Evolutionary conservation across 2,329 filamentous ascomycete species (phyloP).

Genomic region (Epichloe sp.): DNA sequence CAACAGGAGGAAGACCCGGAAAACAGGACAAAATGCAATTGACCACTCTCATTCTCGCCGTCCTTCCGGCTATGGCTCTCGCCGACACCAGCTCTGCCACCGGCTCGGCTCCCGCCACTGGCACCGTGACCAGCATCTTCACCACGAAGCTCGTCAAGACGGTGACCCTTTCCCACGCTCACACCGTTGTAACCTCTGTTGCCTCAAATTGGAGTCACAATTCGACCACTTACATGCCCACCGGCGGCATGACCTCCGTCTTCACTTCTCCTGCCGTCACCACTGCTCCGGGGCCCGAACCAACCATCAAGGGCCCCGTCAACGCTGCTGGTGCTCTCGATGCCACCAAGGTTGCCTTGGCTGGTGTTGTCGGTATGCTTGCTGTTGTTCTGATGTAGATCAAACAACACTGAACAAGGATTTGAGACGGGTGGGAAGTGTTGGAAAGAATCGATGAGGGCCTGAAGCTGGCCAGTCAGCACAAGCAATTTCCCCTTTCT

Average conservation of each 20-base stretch:
- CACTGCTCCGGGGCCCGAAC: slow-evolving; percentile 14
- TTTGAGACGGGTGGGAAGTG: not conserved
- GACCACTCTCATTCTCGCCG: slow-evolving; percentile 30
- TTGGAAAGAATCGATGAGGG: not conserved
- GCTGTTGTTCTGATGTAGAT: slow-evolving; percentile 38
- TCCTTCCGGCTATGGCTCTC: slow-evolving; percentile 41
- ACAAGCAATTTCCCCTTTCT: not conserved
- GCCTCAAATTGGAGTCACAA: slow-evolving; percentile 14
- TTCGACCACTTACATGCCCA: slow-evolving; percentile 20
- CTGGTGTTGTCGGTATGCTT: slow-evolving; percentile 37
- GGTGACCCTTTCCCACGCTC: slow-evolving; percentile 34
- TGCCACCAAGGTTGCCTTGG: slow-evolving; percentile 31
- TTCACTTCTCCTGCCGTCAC: slow-evolving; percentile 11
- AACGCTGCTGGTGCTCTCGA: slow-evolving; percentile 32
- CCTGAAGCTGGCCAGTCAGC: not conserved
- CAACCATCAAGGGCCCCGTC: slow-evolving; percentile 23
- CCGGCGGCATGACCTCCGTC: slow-evolving; percentile 12
- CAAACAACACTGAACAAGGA: too few relatives aligned
- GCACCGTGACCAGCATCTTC: slow-evolving; percentile 34
- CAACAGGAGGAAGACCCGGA: too few relatives aligned
- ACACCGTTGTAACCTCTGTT: too few relatives aligned
- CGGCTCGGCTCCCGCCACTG: slow-evolving; percentile 21
- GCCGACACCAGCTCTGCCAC: slow-evolving; percentile 21
- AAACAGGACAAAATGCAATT: slow-evolving; percentile 12
- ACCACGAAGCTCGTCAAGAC: slow-evolving; percentile 39